A percentile compares a stretch with the other conserved stretches of the same genome.
phyloP scores from a whole-genome alignment of 805 yeast genomes.

The Pichia gijzeniarum region DNA sequence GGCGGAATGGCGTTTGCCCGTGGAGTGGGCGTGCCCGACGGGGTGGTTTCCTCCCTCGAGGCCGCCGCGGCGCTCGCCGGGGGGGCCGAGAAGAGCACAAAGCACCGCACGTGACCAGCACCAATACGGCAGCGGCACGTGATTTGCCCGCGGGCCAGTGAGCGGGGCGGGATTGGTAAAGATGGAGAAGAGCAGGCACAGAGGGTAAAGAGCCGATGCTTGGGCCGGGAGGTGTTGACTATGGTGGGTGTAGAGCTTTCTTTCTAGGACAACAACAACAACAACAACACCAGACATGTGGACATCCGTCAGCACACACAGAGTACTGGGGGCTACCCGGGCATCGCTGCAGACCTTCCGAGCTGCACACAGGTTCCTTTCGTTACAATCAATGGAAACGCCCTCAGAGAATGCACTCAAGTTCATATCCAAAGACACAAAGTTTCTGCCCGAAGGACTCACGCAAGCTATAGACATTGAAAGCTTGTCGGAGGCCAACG shows the following conservation, averaged over 20 bases:
- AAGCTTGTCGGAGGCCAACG: constrained; percentile 45
- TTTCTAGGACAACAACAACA: too few relatives aligned
- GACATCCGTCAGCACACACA: too few relatives aligned
- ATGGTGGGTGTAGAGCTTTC: too few relatives aligned
- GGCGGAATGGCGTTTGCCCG: constrained; percentile 80
- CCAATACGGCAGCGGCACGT: too few relatives aligned
- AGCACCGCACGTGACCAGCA: neutral
- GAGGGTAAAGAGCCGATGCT: too few relatives aligned
- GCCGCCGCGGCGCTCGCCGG: constrained; percentile 36
- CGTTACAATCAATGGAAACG: constrained; percentile 45
- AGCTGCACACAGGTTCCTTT: neutral
- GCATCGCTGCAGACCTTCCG: neutral
- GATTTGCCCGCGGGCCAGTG: neutral
- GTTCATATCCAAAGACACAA: constrained; percentile 44
- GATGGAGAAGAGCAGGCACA: too few relatives aligned
- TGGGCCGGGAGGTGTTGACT: too few relatives aligned
- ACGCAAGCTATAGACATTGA: constrained; percentile 46
- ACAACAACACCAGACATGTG: too few relatives aligned
- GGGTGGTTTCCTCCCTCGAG: constrained; percentile 57
- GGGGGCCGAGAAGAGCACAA: neutral
- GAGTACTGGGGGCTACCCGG: too few relatives aligned
- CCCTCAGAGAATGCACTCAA: constrained; percentile 75
- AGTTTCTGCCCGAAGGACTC: constrained; percentile 39
- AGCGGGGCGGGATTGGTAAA: neutral
- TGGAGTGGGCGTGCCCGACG: constrained; percentile 89